Evolutionary conservation across 106 monocot species (phyloP), one percentile per base, ranked within the genome.

Genomic region (Allium cepa): DNA sequence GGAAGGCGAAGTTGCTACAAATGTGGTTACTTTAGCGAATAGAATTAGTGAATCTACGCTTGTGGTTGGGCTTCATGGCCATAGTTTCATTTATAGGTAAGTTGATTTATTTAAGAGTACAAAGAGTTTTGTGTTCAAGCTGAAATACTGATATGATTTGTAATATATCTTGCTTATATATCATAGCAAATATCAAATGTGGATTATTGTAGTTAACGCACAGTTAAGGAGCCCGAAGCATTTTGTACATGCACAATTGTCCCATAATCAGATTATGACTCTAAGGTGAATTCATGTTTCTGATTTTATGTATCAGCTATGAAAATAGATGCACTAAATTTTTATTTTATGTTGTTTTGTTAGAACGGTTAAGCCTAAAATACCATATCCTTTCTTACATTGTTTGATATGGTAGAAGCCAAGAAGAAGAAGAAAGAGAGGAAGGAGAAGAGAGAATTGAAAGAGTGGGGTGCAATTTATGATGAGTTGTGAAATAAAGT

Each of bases 71-170:
- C 84, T 97, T 66, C 97, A 97, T 79, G 80, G 86, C 10, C 74
- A 60, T 55, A 97, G 97, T 75, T 97, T 88, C 65, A 80, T 97
- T 15, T 92, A 84, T 72, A 97, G 69, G 97, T 92, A 60, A 69
- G 66, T 60, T 13, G 15, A 18, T 47, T 17, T 36, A 4, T 36
- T 2, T 36, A 36, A 36, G 4, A 36, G 36, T 36, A 36, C 36
- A 4, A 36, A 36, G 36, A 36, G 36, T 36, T 36, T 2, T 36
- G 36, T 36, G 36, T 36, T 36, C 36, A 36, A 36, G 36, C 36
- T 36, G 36, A 36, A 36, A 36, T 36, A 36, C 1, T 36, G 36
- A 4, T 4, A 36, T 36, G 36, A 36, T 60, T 53, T 73, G 3
- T 72, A 88, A 80, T 62, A 62, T 51, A 50, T 14, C 49, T 5